A percentile compares a stretch with the other conserved stretches of the same genome.
Conservation (phyloP, 345 rosid species). For the Reutealis trisperma region DNA sequence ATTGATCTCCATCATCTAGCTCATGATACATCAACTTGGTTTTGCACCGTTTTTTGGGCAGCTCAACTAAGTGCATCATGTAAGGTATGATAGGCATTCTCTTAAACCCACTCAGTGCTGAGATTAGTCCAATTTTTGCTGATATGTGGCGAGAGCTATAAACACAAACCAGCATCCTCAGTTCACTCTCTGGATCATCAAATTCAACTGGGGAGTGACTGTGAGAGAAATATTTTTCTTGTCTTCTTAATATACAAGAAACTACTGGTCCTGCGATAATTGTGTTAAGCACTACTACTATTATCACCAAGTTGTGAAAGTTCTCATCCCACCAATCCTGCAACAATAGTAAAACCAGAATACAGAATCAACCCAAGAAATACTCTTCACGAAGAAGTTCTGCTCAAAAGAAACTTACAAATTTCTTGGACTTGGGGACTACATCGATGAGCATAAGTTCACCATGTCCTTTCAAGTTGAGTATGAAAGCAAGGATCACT, state of each 20-base stretch:
- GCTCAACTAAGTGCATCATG: conserved; percentile 76
- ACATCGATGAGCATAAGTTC: conserved; percentile 48
- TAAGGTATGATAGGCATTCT: conserved; percentile 50
- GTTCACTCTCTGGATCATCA: conserved; percentile 52
- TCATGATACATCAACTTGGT: conserved; percentile 60
- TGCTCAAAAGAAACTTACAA: conserved; percentile 17
- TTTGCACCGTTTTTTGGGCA: conserved; percentile 51
- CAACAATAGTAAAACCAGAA: conserved; percentile 2
- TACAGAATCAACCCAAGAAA: background rate
- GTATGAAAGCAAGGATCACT: conserved; percentile 49
- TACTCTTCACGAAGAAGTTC: background rate
- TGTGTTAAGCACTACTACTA: conserved; percentile 58
- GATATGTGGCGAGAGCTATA: conserved; percentile 74
- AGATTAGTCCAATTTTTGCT: conserved; percentile 48
- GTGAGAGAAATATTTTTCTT: conserved; percentile 43
- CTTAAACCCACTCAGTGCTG: conserved; percentile 53
- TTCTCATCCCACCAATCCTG: conserved; percentile 46
- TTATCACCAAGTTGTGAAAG: conserved; percentile 50
- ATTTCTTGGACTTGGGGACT: conserved; percentile 8
- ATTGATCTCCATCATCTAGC: conserved; percentile 55
- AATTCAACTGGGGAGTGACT: conserved; percentile 46
- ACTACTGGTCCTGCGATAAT: conserved; percentile 53
- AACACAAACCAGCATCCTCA: conserved; percentile 63
- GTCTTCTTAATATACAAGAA: conserved; percentile 41
- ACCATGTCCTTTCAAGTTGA: conserved; percentile 67